Conservation (phyloP, 169 alveolate species). For the Plasmodium falciparum region DNA sequence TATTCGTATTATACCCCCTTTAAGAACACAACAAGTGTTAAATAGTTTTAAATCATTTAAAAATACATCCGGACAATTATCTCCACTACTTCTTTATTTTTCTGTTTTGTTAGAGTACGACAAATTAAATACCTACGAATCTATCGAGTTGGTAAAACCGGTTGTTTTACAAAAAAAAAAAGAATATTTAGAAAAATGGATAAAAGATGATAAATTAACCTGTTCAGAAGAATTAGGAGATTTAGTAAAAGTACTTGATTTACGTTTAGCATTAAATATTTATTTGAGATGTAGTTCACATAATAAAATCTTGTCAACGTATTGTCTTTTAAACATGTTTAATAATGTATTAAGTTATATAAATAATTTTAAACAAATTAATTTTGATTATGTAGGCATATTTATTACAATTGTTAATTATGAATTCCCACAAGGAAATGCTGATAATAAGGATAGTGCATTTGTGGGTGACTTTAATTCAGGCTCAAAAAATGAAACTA, state of each 20-base stretch:
- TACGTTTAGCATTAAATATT: constrained; percentile 94
- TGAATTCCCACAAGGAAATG: constrained; percentile 80
- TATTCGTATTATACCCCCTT: constrained; percentile 64
- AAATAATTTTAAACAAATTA: constrained; percentile 81
- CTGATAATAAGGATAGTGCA: constrained; percentile 75
- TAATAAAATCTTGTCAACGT: constrained; percentile 90
- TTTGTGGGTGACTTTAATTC: constrained; percentile 76
- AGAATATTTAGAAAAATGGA: constrained; percentile 95
- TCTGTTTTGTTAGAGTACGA: constrained; percentile 97
- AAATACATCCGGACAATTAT: constrained; percentile 68
- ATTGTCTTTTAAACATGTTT: constrained; percentile 94
- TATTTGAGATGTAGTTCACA: constrained; percentile 82
- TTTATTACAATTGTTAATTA: constrained; percentile 77
- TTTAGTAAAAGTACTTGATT: constrained; percentile 92
- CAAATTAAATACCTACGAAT: constrained; percentile 95
- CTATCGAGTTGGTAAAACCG: constrained; percentile 97
- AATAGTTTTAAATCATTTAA: constrained; percentile 69
- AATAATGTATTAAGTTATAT: constrained; percentile 95
- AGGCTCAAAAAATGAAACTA: constrained; percentile 66
- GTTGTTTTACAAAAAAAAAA: constrained; percentile 95
- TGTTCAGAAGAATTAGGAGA: constrained; percentile 98
- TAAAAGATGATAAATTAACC: constrained; percentile 97
- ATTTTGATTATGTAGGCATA: constrained; percentile 85
- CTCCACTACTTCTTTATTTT: constrained; percentile 97
- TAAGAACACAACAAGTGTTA: constrained; percentile 74